Conservation (phyloP, 805 yeast genomes). For the Cyberlindnera mrakii region DNA sequence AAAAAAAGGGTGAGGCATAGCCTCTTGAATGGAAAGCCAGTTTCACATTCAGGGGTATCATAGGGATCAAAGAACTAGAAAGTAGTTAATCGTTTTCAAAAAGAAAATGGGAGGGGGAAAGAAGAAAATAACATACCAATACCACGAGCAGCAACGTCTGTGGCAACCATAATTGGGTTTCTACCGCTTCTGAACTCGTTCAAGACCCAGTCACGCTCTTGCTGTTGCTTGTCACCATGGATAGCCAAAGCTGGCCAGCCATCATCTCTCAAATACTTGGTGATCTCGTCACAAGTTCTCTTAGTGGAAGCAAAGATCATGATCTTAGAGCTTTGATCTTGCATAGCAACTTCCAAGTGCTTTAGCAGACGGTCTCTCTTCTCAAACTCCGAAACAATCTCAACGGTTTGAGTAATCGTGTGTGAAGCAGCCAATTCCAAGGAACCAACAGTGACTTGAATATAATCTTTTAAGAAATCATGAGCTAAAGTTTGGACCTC, state of each 20-base stretch:
- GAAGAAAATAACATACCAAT: constrained; percentile 64
- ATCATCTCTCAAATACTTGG: constrained; percentile 84
- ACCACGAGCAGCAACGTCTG: constrained; percentile 99
- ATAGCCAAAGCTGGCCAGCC: constrained; percentile 99
- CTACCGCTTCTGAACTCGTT: constrained; percentile 87
- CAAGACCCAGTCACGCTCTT: constrained; percentile 98
- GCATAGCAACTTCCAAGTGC: constrained; percentile 77
- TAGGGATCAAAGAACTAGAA: constrained; percentile 18
- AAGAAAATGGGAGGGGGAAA: background rate
- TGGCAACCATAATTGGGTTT: constrained; percentile 97
- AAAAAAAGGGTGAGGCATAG: background rate
- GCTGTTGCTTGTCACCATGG: constrained; percentile 97
- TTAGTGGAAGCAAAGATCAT: constrained; percentile 94
- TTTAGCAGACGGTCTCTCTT: constrained; percentile 86
- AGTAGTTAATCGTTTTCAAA: constrained; percentile 13
- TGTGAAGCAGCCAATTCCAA: constrained; percentile 94
- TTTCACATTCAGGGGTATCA: constrained; percentile 1
- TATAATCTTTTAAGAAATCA: constrained; percentile 87
- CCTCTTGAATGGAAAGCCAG: constrained; percentile 1
- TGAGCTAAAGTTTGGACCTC: constrained; percentile 90
- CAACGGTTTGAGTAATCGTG: constrained; percentile 89
- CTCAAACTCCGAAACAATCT: constrained; percentile 86
- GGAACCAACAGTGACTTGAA: constrained; percentile 96
- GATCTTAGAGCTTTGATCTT: constrained; percentile 64
- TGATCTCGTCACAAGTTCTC: constrained; percentile 95